Base-by-base conservation (phyloP, 306 rosid genomes). In the Casuarina cunninghamiana region DNA sequence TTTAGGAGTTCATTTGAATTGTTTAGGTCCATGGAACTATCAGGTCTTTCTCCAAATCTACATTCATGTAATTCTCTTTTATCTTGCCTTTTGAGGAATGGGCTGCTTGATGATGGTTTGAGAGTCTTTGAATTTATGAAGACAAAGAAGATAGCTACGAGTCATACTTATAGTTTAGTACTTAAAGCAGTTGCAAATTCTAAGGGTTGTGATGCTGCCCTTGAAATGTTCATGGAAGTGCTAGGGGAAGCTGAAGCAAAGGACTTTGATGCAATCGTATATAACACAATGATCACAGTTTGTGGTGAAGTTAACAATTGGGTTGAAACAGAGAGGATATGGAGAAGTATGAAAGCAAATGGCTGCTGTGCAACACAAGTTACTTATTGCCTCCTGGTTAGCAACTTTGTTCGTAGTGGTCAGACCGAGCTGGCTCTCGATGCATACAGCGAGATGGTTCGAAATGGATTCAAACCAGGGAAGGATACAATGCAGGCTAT, bases 21-120 rank as follows among this genome's bases (percentile, higher is more conserved):
- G 77, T 84, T 94, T 66, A 81, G 86, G 79, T 92, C 97, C 70
- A 90, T 94, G 97, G 87, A 90, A 72, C 61, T 88, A 61, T 82
- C 83, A 0, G 91, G 90, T 76, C 95, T 89, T 81, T 79, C 82
- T 83, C 97, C 97, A 6, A 88, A 73, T 79, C 76, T 81, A 58
- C 97, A 92, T 83, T 91, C 97, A 3, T 89, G 91, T 75, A 94
- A 94, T 84, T 94, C 97, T 57, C 89, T 94, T 54, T 79, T 94
- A 58, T 83, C 91, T 65, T 81, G 95, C 75, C 97, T 94, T 61
- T 13, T 87, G 79, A 92, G 98, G 86, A 90, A 94, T 62, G 87
- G 82, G 54, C 71, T 78, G 73, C 66, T 84, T 81, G 92, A 87
- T 51, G 89, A 92, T 72, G 91, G 90, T 60, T 80, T 88, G 60